Conservation (phyloP, 768 basidiomycete species). For the Suillus subalutaceus region DNA sequence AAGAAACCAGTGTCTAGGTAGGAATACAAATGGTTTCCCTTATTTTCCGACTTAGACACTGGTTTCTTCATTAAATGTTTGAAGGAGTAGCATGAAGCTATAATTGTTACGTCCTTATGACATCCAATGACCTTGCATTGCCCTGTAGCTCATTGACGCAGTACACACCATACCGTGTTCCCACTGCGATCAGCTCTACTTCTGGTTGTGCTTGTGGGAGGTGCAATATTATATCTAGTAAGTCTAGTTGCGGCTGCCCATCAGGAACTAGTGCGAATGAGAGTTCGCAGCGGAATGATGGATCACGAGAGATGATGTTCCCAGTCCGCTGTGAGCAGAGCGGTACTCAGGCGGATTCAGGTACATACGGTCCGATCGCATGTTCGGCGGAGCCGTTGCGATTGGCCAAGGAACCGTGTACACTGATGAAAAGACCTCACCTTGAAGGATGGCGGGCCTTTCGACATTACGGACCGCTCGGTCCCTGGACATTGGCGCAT, state of each 20-base stretch:
- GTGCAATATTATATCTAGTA: neutral
- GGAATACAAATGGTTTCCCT: neutral
- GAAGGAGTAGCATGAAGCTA: neutral
- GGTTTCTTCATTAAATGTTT: neutral
- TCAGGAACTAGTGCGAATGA: neutral
- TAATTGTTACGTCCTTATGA: neutral
- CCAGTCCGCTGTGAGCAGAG: neutral
- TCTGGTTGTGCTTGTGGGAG: neutral
- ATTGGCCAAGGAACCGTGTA: neutral
- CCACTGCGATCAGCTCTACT: neutral
- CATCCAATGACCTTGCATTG: neutral
- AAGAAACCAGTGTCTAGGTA: neutral
- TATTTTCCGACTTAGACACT: neutral
- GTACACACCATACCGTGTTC: neutral
- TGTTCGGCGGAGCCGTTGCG: neutral
- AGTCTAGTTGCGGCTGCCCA: neutral
- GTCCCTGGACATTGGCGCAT: neutral
- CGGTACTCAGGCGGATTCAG: neutral
- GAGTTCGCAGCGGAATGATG: neutral
- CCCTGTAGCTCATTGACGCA: neutral
- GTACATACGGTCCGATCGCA: neutral
- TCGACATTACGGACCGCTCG: neutral
- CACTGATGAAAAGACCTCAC: neutral
- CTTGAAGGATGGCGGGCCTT: neutral
- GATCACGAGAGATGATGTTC: neutral